Base-by-base conservation (phyloP, 2,329 filamentous ascomycete genomes). In the Hymenoscyphus fraxineus region DNA sequence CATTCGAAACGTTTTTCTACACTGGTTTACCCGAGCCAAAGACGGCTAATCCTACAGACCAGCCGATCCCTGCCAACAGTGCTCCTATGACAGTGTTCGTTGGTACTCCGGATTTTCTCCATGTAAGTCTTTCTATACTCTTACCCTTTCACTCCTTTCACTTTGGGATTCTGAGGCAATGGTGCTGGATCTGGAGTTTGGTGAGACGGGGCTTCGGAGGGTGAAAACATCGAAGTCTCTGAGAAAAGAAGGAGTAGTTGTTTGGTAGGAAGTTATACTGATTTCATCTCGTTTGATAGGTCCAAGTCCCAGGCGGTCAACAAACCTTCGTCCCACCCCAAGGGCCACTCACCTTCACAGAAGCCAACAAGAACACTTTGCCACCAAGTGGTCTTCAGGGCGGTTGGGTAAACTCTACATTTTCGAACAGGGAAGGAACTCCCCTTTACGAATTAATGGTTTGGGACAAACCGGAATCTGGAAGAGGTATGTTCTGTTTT, bases 271-370 rank as follows among this genome's bases (percentile, higher is more conserved):
- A 9, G 19, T 7, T 7, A 16, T 44, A n/a, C 41, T 44, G 6
- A 44, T 15, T n/a, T 44, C 16, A 47, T 5, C 35, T 35, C 6
- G 1, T 39, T 32, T 10, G 12, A 22, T 38, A 79, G 76, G 81
- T 85, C 39, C 72, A 80, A 38, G 87, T 88, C 4, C 86, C 87
- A 5, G 87, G 87, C 35, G 87, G 88, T 32, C 87, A 90, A 70
- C 76, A 80, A 64, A 79, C 88, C 69, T 90, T 85, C 74, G 79
- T 89, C 64, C 78, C 76, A 2, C 77, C 81, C 3, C 74, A 79
- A 32, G 88, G 87, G 6, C 77, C 80, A 10, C 74, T 90, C 64
- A 78, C 79, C 62, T 89, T 84, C 76, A 85, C 85, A 0, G 65
- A 70, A 16, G 79, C 85, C 0, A 85, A 88, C 76, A 86, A 84